Evolutionary conservation across 2,329 filamentous ascomycete genomes (phyloP), one percentile per base, ranked within the genome.

Genomic region (Alternaria consortialis): DNA sequence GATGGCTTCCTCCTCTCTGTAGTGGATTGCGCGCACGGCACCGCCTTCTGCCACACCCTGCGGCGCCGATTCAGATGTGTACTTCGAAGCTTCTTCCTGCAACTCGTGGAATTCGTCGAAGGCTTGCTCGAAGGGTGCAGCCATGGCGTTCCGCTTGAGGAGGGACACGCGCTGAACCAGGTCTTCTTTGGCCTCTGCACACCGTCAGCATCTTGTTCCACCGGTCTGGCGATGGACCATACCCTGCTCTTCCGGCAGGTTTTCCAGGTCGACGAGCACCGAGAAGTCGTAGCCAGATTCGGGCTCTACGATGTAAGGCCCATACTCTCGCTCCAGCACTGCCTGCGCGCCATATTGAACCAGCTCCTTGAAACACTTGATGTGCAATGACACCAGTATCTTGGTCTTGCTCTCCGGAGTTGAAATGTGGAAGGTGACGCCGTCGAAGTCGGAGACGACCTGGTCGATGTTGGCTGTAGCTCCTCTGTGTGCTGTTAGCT

Each of bases 61-160:
- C 1, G 95, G 95, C 54, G 96, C 95, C 64, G 94, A 91, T 80
- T 99, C 95, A 2, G 92, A 92, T 37, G 92, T 97, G 78, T 95
- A 98, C 76, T 94, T 93, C 46, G 92, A 91, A 7, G 95, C 94
- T 73, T 94, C 92, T 75, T 97, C 93, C 71, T 91, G 89, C 65
- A 99, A 82, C 66, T 89, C 86, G 75, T 94, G 91, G 81, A 97
- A 92, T 79, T 97, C 93, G 73, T 96, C 88, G 79, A 98, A 99
- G 23, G 96, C 95, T 76, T 94, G 91, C 83, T 99, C 95, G 80
- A 99, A 99, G 1, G 96, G 95, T 51, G 95, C 94, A 64, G 95
- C 96, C 95, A 99, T 98, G 70, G 92, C 93, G 80, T 99, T 98
- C 75, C 96, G 93, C 86, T 98, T 99, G 73, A 99, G 82, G 67